Base-by-base conservation (phyloP, 805 yeast genomes). In the Myxozyma udenii region DNA sequence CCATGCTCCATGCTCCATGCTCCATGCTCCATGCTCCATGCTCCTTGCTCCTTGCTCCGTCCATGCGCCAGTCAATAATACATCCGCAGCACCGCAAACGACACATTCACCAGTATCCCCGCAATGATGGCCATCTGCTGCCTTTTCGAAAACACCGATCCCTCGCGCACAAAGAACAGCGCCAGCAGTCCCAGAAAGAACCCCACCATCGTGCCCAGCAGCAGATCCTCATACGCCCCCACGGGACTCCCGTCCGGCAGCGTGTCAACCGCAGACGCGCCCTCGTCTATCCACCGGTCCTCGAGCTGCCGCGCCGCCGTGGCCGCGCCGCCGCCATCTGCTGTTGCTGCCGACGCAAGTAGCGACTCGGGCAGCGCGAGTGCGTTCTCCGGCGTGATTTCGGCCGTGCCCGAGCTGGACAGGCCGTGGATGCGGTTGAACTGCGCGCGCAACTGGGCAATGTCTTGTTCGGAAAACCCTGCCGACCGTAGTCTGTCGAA, bases 401-500 rank as follows among this genome's bases (percentile, higher is more conserved):
- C 33, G 33, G 33, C 33, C 33, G 33, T 28, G 33, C 33, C 33
- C 9, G 12, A 9, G 9, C 12, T 28, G 0, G 59, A 63, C 41
- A 62, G 62, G 21, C 55, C 64, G 28, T 50, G 85, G 1, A 89
- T 74, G 51, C 75, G 74, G 51, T 79, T 77, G 64, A 90, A 89
- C 66, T 89, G 96, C 46, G 77, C 71, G 53, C 96, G 74, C 53
- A 90, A 68, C 50, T 82, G 83, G 39, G 74, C 73, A 24, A 90
- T 79, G 61, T 90, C 97, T 53, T 80, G 84, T 28, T 80, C 86
- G 3, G 86, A 76, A 64, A 90, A 87, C 6, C 97, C 97, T 40
- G 89, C 90, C 28, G 81, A 79, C 16, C 89, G 74, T 46, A 90
- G 72, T 38, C 96, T 70, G 66, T 90, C 96, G 66, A 90, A 87